Conservation (phyloP, 495 filamentous ascomycete species). For the Neurospora pannonica region DNA sequence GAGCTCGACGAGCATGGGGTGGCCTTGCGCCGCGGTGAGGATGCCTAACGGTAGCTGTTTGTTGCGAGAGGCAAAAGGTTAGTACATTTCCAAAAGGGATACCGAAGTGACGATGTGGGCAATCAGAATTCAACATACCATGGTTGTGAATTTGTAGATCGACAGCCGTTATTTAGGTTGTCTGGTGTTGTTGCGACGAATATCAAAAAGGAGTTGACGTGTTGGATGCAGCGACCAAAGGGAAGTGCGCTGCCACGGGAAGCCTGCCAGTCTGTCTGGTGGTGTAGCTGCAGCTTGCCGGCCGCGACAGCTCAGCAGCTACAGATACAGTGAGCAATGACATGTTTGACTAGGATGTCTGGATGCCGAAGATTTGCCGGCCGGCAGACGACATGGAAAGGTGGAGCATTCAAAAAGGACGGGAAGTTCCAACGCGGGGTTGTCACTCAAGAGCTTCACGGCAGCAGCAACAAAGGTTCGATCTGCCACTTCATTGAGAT, state of each 20-base stretch:
- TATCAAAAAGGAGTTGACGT: background rate
- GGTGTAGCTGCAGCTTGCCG: background rate
- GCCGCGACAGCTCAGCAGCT: background rate
- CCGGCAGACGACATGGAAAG: background rate
- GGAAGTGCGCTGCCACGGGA: background rate
- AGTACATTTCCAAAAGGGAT: background rate
- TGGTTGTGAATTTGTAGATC: background rate
- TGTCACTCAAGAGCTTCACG: background rate
- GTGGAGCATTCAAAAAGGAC: background rate
- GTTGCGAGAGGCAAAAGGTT: background rate
- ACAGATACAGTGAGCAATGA: background rate
- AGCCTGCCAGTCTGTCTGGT: background rate
- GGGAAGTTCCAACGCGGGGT: background rate
- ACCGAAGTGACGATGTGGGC: background rate
- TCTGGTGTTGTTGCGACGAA: background rate
- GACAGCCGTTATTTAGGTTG: background rate
- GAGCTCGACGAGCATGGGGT: conserved; percentile 97
- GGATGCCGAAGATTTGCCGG: background rate
- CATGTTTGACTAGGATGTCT: background rate
- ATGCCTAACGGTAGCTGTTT: conserved; percentile 81
- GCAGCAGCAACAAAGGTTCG: background rate
- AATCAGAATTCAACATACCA: background rate
- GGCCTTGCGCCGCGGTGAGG: conserved; percentile 89
- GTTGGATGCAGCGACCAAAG: background rate
- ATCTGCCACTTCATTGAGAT: background rate